Evolutionary conservation across 345 rosid genomes (phyloP), one percentile per base, ranked within the genome.

Genomic region (Litchi chinensis): DNA sequence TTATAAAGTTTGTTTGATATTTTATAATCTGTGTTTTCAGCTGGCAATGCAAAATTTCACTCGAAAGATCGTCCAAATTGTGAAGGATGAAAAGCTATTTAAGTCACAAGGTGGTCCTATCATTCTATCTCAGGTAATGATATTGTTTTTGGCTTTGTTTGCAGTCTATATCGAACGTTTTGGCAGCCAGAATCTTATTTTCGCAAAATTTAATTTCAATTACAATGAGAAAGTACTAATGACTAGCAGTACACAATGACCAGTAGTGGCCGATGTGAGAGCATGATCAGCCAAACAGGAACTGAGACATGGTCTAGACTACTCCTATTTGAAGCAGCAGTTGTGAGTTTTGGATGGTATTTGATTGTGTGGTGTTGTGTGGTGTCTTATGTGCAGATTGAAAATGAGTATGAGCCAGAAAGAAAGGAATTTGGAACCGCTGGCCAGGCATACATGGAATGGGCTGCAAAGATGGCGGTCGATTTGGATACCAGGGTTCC

Each of bases 31-130:
- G 84, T 76, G 68, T 81, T 54, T 79, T 73, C 76, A 85, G 90
- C 66, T 73, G 56, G 91, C 90, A 82, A 93, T 93, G 95, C 88
- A 83, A 76, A 86, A 83, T 64, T 93, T 93, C 81, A 90, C 94
- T 37, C 83, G 87, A 69, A 93, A 90, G 81, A 91, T 93, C n/a
- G 97, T 93, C 62, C 85, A 86, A 71, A 89, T 90, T 93, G 91
- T 93, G 94, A 91, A 93, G 82, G 86, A 82, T 73, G 95, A 90
- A 76, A 85, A 80, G 60, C 68, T 93, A 76, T 93, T 88, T 78
- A 84, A 87, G 83, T 90, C 94, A 57, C 94, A 93, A 90, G 97
- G 97, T 73, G 97, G 95, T 32, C 95, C 97, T 18, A 93, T 93
- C 74, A 93, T 91, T 71, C 88, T 93, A n/a, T 91, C 97, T 74